Evolutionary conservation across 1,284 basidiomycete genomes (phyloP).

Genomic region (Cryptococcus sp.): DNA sequence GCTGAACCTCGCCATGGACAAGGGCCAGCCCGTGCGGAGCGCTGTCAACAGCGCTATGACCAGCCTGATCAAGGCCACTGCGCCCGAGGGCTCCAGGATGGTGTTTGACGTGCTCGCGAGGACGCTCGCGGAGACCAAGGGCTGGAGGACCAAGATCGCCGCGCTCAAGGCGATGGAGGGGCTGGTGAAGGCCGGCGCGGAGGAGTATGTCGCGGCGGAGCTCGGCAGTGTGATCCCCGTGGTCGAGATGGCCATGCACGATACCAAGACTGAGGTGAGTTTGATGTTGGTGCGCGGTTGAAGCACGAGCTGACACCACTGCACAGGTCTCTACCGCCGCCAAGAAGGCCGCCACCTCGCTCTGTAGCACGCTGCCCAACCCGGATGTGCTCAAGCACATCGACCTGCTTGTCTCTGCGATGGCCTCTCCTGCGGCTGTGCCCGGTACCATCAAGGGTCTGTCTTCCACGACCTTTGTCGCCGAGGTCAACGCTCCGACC

Average conservation of each 20-base stretch:
- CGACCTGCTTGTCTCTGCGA: conserved; percentile 86
- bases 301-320: not conserved
- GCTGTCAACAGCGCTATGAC: conserved; percentile 82
- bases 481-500: conserved; percentile 93
- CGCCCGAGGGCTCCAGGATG: conserved; percentile 74
- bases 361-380: conserved; percentile 91
- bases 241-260: conserved; percentile 90
- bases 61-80: conserved; percentile 75
- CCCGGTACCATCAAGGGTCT: conserved; percentile 93
- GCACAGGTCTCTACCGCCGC: conserved; percentile 79
- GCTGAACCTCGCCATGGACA: conserved; percentile 88
- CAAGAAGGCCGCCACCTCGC: conserved; percentile 84
- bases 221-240: conserved; percentile 79
- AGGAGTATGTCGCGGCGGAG: conserved; percentile 79
- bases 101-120: conserved; percentile 70
- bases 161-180: conserved; percentile 78
- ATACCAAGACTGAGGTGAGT: conserved; percentile 88
- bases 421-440: conserved; percentile 80
- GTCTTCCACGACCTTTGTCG: conserved; percentile 88
- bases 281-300: not conserved
- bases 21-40: conserved; percentile 83
- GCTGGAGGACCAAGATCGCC: conserved; percentile 96
- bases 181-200: conserved; percentile 65
- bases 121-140: conserved; percentile 70
- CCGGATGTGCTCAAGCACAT: conserved; percentile 90